Evolutionary conservation across 805 yeast genomes (phyloP).

Genomic region (Metschnikowia cubensis): DNA sequence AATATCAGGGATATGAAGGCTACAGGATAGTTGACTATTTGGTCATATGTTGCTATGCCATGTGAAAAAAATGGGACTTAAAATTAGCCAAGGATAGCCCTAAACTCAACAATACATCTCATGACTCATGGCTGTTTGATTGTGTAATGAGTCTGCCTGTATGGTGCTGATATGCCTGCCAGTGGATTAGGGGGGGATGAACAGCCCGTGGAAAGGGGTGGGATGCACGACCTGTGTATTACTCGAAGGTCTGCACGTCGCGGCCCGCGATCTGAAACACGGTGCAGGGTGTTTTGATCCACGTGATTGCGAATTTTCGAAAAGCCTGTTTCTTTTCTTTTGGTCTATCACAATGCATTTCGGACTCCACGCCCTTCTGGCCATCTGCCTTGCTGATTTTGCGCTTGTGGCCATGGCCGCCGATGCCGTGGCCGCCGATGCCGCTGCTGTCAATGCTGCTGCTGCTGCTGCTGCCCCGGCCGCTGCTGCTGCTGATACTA

Average conservation of each 20-base stretch:
- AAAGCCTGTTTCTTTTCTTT: background rate
- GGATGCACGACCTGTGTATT: background rate
- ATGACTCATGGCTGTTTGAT: too few relatives aligned
- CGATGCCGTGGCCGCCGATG: slow-evolving; percentile 15
- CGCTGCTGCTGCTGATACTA: slow-evolving; percentile 17
- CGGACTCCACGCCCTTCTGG: slow-evolving; percentile 3
- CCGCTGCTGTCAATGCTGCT: slow-evolving; percentile 18
- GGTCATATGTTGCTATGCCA: too few relatives aligned
- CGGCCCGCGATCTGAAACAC: background rate
- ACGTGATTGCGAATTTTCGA: slow-evolving; percentile 1
- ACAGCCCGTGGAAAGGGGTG: background rate
- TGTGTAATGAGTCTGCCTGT: too few relatives aligned
- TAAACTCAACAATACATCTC: too few relatives aligned
- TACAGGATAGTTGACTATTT: too few relatives aligned
- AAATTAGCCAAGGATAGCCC: too few relatives aligned
- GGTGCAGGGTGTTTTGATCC: background rate
- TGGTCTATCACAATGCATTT: background rate
- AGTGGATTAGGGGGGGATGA: background rate
- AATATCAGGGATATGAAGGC: too few relatives aligned
- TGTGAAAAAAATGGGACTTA: too few relatives aligned
- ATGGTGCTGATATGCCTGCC: too few relatives aligned
- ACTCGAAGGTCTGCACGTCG: background rate
- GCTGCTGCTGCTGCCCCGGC: slow-evolving; percentile 18
- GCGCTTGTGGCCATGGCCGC: slow-evolving; percentile 15
- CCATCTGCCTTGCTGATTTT: slow-evolving; percentile 9